These are phyloP conservation scores for Eucalyptus globulus DNA, from an alignment of 345 rosid species.

Conservation along the genomic window DNA sequence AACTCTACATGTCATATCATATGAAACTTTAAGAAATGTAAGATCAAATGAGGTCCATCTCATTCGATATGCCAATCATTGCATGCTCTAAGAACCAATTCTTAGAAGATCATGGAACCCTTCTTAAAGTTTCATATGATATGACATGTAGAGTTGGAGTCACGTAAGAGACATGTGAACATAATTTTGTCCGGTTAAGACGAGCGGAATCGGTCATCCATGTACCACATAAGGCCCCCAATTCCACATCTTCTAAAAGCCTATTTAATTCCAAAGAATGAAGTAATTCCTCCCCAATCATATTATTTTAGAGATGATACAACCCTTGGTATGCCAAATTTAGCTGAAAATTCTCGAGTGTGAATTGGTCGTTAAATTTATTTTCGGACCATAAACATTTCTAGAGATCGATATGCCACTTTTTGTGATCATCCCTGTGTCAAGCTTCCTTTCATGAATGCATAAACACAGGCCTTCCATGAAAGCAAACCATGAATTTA, in stretches of 20 bases:
- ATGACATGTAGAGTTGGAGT: neutral
- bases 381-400: neutral
- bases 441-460: neutral
- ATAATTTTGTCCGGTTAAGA: neutral
- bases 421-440: neutral
- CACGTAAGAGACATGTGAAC: neutral
- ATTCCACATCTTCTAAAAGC: neutral
- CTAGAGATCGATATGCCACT: neutral
- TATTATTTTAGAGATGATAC: neutral
- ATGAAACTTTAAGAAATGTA: neutral
- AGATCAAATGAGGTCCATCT: neutral
- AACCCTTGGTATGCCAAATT: fast-evolving
- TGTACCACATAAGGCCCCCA: neutral
- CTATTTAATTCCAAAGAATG: neutral
- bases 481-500: neutral
- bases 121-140: neutral
- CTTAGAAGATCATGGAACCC: neutral
- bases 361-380: neutral
- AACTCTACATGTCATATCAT: neutral
- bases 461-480: neutral
- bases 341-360: neutral
- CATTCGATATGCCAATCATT: neutral
- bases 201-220: neutral
- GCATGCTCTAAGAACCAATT: neutral
- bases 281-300: neutral